Evolutionary conservation across 257 asterid genomes (phyloP).

Genomic region (Nemophila menziesii): DNA sequence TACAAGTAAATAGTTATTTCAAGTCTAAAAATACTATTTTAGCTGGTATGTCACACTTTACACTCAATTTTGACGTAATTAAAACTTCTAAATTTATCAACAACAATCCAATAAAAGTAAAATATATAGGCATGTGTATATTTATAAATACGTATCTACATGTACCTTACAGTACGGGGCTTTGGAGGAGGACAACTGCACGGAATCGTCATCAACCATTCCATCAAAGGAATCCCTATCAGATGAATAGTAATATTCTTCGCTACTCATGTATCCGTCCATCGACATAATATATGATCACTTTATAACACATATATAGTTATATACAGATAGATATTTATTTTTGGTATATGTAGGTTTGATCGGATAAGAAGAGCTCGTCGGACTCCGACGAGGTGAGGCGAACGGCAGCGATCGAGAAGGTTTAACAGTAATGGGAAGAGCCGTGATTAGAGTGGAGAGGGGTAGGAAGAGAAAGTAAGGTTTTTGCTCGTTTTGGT

Average conservation of each 20-base stretch:
- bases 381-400: background rate
- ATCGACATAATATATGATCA: slow-evolving; percentile 1
- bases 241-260: slow-evolving; percentile 38
- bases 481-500: background rate
- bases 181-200: slow-evolving; percentile 25
- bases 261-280: slow-evolving; percentile 52
- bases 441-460: slow-evolving; percentile 7
- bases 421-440: slow-evolving; percentile 3
- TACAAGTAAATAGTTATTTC: no score
- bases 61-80: background rate
- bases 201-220: slow-evolving; percentile 45
- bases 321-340: background rate
- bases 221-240: slow-evolving; percentile 57
- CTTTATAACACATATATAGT: slow-evolving; percentile 4
- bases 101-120: background rate
- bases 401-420: slow-evolving; percentile 3
- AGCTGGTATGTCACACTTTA: background rate
- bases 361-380: background rate
- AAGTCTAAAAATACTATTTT: background rate
- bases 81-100: background rate
- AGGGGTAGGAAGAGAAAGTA: background rate
- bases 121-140: background rate
- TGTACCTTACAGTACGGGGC: slow-evolving; percentile 59
- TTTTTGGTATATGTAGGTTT: background rate
- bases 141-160: no score